Conservation (phyloP, 2,329 filamentous ascomycete species). For the Neopestalotiopsis sp. region DNA sequence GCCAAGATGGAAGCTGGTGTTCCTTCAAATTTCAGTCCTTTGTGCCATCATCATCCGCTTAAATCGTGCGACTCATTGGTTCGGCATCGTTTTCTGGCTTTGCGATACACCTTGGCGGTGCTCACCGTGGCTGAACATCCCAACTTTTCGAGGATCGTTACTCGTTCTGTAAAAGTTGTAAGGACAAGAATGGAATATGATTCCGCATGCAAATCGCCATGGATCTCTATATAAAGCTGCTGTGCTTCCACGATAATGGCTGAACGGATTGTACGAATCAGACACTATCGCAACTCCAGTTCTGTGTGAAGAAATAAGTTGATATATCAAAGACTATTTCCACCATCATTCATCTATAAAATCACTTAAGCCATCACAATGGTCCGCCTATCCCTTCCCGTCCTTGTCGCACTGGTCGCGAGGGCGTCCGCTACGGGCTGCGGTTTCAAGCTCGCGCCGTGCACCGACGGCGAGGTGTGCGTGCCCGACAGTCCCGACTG, state of each 20-base stretch:
- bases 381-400: not conserved
- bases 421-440: not conserved
- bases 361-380: not conserved
- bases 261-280: not conserved
- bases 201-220: not conserved
- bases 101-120: not conserved
- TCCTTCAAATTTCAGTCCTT: not conserved
- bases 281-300: not conserved
- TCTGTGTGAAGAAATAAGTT: not conserved
- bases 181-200: not conserved
- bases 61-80: not conserved
- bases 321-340: not conserved
- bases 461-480: not conserved
- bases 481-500: not conserved
- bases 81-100: not conserved
- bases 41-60: not conserved
- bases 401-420: not conserved
- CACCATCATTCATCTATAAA: not conserved
- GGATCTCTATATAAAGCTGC: not conserved
- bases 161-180: not conserved
- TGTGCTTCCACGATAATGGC: not conserved
- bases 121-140: not conserved
- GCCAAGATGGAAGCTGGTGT: not conserved
- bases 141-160: not conserved
- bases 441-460: not conserved